A percentile compares a stretch with the other conserved stretches of the same genome.
These are phyloP conservation scores for Coniochaeta prunicola DNA, from an alignment of 2,329 filamentous ascomycete species.

Conservation along the genomic window DNA sequence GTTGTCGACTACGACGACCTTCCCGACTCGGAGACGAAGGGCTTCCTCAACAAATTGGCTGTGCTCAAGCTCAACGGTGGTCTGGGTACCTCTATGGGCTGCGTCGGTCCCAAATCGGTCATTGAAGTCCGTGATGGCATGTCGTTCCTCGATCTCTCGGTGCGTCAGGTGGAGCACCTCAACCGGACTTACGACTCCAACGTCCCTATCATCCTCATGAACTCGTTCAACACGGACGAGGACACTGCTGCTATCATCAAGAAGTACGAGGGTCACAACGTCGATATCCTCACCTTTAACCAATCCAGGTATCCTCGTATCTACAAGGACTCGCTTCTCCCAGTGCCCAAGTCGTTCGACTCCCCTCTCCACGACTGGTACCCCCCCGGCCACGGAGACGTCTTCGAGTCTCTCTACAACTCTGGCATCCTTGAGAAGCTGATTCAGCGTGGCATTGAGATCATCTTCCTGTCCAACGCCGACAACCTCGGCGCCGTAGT, in stretches of 20 bases:
- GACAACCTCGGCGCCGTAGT: constrained; percentile 98
- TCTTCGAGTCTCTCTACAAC: constrained; percentile 99
- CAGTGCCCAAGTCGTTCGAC: constrained; percentile 82
- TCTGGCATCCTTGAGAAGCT: constrained; percentile 97
- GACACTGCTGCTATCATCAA: constrained; percentile 99
- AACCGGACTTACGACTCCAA: constrained; percentile 98
- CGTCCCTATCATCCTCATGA: constrained; percentile 98
- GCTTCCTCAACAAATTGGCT: constrained; percentile 94
- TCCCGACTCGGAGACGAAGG: constrained; percentile 80
- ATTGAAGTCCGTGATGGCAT: constrained; percentile 99
- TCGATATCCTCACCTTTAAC: constrained; percentile 99
- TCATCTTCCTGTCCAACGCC: constrained; percentile 97
- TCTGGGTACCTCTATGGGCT: constrained; percentile 99
- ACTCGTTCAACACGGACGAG: constrained; percentile 99
- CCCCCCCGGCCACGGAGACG: constrained; percentile 97
- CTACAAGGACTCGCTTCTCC: constrained; percentile 95
- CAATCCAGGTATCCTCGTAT: constrained; percentile 98
- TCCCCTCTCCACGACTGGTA: constrained; percentile 96
- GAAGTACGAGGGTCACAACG: constrained; percentile 99
- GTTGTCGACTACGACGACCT: constrained; percentile 93
- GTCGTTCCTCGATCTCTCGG: constrained; percentile 98
- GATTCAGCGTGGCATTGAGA: constrained; percentile 89
- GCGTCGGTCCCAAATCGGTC: constrained; percentile 97
- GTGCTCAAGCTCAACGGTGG: constrained; percentile 99
- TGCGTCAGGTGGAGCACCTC: constrained; percentile 97